phyloP scores from a whole-genome alignment of 257 asterid genomes.

The Forsythia suspensa region DNA sequence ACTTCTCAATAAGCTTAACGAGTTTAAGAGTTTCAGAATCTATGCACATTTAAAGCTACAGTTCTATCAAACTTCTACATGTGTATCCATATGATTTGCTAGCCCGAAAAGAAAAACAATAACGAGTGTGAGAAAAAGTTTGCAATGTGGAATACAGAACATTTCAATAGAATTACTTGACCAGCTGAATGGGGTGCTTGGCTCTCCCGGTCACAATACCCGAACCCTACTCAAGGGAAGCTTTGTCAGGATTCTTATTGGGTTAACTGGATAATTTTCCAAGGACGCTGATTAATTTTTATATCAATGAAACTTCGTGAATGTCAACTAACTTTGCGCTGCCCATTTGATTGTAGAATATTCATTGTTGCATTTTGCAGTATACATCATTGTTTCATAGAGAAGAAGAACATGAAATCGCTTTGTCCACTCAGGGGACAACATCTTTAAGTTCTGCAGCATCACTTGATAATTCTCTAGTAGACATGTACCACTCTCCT shows the following conservation, averaged over 20 bases:
- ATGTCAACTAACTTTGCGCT: background rate
- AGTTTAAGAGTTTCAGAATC: conserved; percentile 7
- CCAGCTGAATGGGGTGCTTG: no score
- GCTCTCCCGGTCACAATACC: background rate
- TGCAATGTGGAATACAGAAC: background rate
- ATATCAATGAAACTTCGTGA: background rate
- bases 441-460: conserved; percentile 54
- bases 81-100: background rate
- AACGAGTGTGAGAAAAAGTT: background rate
- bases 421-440: conserved; percentile 58
- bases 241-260: background rate
- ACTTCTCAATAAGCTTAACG: background rate
- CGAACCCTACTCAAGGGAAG: background rate
- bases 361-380: conserved; percentile 44
- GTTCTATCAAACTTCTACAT: background rate
- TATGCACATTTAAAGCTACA: background rate
- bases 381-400: conserved; percentile 70
- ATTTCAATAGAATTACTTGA: background rate
- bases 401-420: conserved; percentile 55
- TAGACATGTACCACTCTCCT: conserved; percentile 82
- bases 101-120: conserved; percentile 2
- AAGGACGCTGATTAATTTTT: background rate
- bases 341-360: conserved; percentile 18
- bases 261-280: background rate
- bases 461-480: conserved; percentile 71